A percentile compares a stretch with the other conserved stretches of the same genome.
Conservation (phyloP, 1,284 basidiomycete genomes). For the Tilletia horrida region DNA sequence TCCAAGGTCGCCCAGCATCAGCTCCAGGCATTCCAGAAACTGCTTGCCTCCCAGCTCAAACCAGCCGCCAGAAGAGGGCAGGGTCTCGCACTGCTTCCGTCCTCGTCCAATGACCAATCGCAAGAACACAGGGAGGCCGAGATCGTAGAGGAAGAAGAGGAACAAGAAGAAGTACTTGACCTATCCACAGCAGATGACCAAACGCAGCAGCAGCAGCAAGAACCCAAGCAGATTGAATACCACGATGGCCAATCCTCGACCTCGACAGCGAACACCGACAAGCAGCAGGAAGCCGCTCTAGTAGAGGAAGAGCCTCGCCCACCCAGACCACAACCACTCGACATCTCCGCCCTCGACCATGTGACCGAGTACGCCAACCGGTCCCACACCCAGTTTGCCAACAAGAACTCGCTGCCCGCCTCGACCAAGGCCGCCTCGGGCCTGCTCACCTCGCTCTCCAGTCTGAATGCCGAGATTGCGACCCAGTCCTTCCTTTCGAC, state of each 20-base stretch:
- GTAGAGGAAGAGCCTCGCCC: background rate
- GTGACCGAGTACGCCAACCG: background rate
- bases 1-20: background rate
- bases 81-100: background rate
- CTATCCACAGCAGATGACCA: background rate
- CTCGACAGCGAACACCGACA: background rate
- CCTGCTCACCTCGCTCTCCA: background rate
- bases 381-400: background rate
- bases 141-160: background rate
- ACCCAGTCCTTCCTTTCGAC: conserved; percentile 1
- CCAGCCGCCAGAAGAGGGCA: background rate
- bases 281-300: background rate
- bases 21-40: background rate
- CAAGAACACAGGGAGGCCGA: background rate
- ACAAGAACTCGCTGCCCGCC: conserved; percentile 10
- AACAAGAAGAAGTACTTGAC: conserved; percentile 8
- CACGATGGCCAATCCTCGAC: background rate
- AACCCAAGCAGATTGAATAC: background rate
- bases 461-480: conserved; percentile 3
- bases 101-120: background rate
- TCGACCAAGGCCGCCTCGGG: background rate
- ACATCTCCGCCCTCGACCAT: background rate
- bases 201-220: background rate
- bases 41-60: background rate
- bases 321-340: background rate